Conservation (phyloP, 1,284 basidiomycete species). For the Ceratobasidium sp. region DNA sequence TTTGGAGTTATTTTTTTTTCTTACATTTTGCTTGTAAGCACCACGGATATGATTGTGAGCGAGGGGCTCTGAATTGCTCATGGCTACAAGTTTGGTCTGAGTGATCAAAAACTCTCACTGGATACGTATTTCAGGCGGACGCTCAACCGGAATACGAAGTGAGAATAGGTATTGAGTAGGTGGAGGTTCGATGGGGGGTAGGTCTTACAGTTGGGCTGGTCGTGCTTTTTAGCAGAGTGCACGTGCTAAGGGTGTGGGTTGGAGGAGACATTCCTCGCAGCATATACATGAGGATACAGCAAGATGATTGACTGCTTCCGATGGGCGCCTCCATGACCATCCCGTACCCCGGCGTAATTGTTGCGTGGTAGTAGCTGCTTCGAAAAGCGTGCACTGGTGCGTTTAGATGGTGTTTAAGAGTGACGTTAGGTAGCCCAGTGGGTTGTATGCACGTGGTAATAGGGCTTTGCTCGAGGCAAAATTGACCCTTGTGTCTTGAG, state of each 20-base stretch:
- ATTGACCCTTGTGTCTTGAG: no score
- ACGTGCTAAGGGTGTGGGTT: neutral
- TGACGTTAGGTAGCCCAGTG: no score
- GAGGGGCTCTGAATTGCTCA: neutral
- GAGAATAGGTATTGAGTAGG: neutral
- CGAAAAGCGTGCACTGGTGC: no score
- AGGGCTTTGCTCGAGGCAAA: no score
- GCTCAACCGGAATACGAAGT: neutral
- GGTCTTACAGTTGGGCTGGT: neutral
- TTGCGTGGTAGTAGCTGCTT: no score
- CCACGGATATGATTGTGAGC: neutral
- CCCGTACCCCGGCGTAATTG: no score
- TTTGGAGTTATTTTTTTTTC: neutral
- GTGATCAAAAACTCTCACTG: neutral
- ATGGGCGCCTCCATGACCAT: neutral
- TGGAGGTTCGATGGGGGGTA: neutral
- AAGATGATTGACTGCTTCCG: neutral
- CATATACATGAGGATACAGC: neutral
- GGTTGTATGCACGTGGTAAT: no score
- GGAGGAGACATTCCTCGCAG: neutral
- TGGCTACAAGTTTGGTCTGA: neutral
- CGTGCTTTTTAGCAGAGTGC: neutral
- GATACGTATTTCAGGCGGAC: neutral
- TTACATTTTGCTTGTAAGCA: neutral
- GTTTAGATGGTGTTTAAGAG: no score